Conservation (phyloP, 371 early-diverging fungal species). For the Haplosporangium sp. region DNA sequence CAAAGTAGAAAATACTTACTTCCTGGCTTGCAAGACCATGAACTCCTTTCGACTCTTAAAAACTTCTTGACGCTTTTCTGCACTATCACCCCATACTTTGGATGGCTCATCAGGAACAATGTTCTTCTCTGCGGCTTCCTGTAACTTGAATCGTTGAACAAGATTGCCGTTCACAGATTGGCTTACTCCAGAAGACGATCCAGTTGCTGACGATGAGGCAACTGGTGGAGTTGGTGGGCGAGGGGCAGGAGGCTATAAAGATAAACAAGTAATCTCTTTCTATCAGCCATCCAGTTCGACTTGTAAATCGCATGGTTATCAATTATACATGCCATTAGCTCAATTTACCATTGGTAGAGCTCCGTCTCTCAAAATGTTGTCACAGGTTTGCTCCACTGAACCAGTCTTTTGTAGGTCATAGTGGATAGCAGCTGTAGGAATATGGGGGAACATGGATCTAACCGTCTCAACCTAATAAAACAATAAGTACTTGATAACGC, state of each 20-base stretch:
- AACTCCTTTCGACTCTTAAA: constrained; percentile 86
- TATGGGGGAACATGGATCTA: constrained; percentile 88
- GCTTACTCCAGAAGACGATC: constrained; percentile 54
- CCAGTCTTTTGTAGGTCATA: constrained; percentile 89
- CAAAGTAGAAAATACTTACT: constrained; percentile 46
- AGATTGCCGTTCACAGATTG: constrained; percentile 59
- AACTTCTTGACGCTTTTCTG: constrained; percentile 80
- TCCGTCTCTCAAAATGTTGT: constrained; percentile 86
- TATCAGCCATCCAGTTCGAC: background rate
- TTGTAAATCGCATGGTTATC: background rate
- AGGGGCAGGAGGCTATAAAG: constrained; percentile 46
- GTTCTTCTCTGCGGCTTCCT: constrained; percentile 54
- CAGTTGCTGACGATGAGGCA: constrained; percentile 43
- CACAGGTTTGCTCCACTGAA: constrained; percentile 88
- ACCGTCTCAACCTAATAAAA: constrained; percentile 75
- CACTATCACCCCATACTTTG: constrained; percentile 83
- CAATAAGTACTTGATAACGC: too few relatives aligned
- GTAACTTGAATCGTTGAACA: constrained; percentile 66
- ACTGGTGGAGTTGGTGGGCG: constrained; percentile 40
- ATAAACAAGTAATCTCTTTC: background rate
- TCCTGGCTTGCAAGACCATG: constrained; percentile 90
- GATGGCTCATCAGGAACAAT: constrained; percentile 68
- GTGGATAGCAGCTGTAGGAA: constrained; percentile 85
- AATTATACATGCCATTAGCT: background rate
- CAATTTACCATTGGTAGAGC: constrained; percentile 74